These are phyloP conservation scores for Mycena haematopus DNA, from an alignment of 768 basidiomycete genomes.

Conservation along the genomic window DNA sequence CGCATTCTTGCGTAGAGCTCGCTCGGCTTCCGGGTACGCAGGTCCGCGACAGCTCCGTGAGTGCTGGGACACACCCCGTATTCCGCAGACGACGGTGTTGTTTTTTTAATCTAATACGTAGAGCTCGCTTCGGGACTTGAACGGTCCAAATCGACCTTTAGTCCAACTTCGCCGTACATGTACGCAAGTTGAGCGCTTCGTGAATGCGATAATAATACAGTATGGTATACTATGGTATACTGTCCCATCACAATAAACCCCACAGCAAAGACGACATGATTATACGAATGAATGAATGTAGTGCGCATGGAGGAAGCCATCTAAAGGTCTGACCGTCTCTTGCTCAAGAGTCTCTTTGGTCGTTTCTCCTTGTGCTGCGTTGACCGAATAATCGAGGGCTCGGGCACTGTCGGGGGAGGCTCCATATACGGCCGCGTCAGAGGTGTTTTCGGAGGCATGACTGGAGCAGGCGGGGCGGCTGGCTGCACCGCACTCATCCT, in stretches of 20 bases:
- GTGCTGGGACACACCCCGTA: conserved; percentile 5
- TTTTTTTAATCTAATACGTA: no score
- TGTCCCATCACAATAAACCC: conserved; percentile 9
- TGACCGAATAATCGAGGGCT: conserved; percentile 26
- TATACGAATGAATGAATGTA: conserved; percentile 9
- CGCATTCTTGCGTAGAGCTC: conserved; percentile 9
- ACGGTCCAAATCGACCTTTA: no score
- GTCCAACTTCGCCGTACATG: background rate
- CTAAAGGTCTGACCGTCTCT: conserved; percentile 46
- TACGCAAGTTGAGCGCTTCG: conserved; percentile 6
- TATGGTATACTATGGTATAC: conserved; percentile 15
- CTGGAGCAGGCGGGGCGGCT: background rate
- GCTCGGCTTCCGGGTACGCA: background rate
- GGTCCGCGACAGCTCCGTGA: conserved; percentile 5
- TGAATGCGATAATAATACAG: conserved; percentile 10
- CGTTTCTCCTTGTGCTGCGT: conserved; percentile 38
- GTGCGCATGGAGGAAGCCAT: conserved; percentile 1
- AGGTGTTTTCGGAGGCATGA: conserved; percentile 15
- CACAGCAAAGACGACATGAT: conserved; percentile 15
- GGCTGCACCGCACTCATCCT: conserved; percentile 14
- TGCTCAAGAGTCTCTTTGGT: conserved; percentile 50
- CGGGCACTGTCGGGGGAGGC: conserved; percentile 24
- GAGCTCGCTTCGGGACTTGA: no score
- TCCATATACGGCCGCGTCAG: conserved; percentile 29
- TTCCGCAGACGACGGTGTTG: background rate